Evolutionary conservation across 768 basidiomycete species (phyloP).

Genomic region (Flagelloscypha sp.): DNA sequence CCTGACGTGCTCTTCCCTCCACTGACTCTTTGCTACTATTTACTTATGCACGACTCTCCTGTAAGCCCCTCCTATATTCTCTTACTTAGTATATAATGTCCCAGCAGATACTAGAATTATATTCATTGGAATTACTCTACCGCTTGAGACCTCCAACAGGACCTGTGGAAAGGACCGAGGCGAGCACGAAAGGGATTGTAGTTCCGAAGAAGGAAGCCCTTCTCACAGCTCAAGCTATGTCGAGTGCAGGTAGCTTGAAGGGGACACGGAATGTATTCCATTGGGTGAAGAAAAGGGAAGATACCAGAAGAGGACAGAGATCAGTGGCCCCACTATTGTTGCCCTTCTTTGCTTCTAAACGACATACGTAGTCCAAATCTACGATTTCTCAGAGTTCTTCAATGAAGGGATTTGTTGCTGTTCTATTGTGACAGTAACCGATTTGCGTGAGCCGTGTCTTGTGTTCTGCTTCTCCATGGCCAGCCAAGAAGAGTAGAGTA

Average conservation of each 20-base stretch:
- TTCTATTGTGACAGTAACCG: constrained; percentile 69
- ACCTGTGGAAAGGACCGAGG: too few relatives aligned
- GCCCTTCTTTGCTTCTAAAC: constrained; percentile 47
- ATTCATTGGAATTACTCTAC: too few relatives aligned
- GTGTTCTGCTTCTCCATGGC: constrained; percentile 35
- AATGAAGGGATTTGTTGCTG: constrained; percentile 48
- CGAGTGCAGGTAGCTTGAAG: constrained; percentile 56
- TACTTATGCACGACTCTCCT: too few relatives aligned
- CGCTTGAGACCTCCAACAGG: too few relatives aligned
- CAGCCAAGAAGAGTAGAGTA: constrained; percentile 24
- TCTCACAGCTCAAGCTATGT: constrained; percentile 54
- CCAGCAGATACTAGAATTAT: too few relatives aligned
- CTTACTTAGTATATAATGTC: too few relatives aligned
- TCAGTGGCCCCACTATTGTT: constrained; percentile 33
- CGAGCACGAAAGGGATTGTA: too few relatives aligned
- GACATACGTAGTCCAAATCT: constrained; percentile 45
- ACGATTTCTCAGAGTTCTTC: constrained; percentile 37
- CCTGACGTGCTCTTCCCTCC: too few relatives aligned
- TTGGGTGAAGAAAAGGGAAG: constrained; percentile 48
- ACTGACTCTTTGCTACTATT: too few relatives aligned
- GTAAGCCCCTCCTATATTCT: too few relatives aligned
- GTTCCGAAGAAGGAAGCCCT: constrained; percentile 56
- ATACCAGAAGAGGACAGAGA: constrained; percentile 46
- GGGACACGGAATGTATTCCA: constrained; percentile 66
- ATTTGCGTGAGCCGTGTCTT: constrained; percentile 62